Evolutionary conservation across 2,329 filamentous ascomycete genomes (phyloP).

Genomic region (Thielaviopsis populi): DNA sequence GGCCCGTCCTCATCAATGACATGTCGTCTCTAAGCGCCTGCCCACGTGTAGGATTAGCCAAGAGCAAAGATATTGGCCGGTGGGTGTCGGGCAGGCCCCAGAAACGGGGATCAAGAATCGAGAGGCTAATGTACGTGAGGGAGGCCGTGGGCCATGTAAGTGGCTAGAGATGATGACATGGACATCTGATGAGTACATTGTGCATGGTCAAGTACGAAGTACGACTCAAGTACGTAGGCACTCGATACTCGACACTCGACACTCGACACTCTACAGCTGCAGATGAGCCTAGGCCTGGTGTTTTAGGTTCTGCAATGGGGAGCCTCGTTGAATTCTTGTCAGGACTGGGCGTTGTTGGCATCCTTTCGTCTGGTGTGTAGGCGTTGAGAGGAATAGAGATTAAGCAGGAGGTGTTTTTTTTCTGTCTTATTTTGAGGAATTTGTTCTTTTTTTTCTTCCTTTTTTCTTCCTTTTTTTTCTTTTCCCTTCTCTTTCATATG

Average conservation of each 20-base stretch:
- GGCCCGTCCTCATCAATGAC: not conserved
- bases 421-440: not conserved
- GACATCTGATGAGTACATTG: too few relatives aligned
- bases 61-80: not conserved
- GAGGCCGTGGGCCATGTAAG: not conserved
- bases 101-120: not conserved
- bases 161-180: not conserved
- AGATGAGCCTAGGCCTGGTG: not conserved
- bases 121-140: not conserved
- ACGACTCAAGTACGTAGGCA: too few relatives aligned
- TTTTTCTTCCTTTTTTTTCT: not conserved
- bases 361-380: not conserved
- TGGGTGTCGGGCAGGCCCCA: not conserved
- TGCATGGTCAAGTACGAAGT: too few relatives aligned
- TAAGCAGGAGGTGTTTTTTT: too few relatives aligned
- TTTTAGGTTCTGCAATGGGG: not conserved
- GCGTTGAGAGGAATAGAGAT: too few relatives aligned
- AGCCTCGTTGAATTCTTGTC: not conserved
- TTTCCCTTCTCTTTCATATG: not conserved
- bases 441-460: not conserved
- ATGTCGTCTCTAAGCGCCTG: not conserved
- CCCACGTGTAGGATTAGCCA: slow-evolving; percentile 3
- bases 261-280: too few relatives aligned
- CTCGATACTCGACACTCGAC: too few relatives aligned
- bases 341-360: too few relatives aligned